Evolutionary conservation across 1,284 basidiomycete species (phyloP).

Genomic region (Tilletia walkeri): DNA sequence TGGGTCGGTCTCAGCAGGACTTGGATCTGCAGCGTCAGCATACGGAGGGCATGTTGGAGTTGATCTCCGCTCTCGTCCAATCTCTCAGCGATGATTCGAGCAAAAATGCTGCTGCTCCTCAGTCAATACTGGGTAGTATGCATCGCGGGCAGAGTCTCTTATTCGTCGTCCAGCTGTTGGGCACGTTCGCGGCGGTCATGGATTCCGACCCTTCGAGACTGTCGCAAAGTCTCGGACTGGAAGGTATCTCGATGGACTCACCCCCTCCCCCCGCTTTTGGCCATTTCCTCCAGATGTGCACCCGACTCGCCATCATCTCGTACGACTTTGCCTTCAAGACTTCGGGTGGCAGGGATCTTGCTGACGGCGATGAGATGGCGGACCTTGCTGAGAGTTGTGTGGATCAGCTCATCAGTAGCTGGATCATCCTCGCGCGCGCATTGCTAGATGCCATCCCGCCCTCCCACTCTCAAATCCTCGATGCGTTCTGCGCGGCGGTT

Average conservation of each 20-base stretch:
- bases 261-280: slow-evolving; percentile 22
- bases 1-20: neutral
- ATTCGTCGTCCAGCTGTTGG: slow-evolving; percentile 28
- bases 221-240: neutral
- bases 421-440: slow-evolving; percentile 15
- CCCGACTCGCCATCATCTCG: slow-evolving; percentile 27
- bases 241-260: slow-evolving; percentile 8
- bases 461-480: neutral
- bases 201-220: neutral
- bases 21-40: slow-evolving; percentile 1
- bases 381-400: slow-evolving; percentile 36
- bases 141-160: slow-evolving; percentile 20
- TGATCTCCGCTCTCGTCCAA: neutral
- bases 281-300: slow-evolving; percentile 31
- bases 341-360: slow-evolving; percentile 22
- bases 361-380: slow-evolving; percentile 40
- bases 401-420: slow-evolving; percentile 26
- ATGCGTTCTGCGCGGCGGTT: slow-evolving; percentile 20
- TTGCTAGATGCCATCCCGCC: neutral
- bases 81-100: neutral
- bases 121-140: neutral
- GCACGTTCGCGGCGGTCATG: slow-evolving; percentile 27
- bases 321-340: slow-evolving; percentile 37
- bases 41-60: slow-evolving; percentile 1
- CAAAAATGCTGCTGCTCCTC: neutral